Evolutionary conservation across 176 grass and related monocot species (phyloP).

Genomic region (Dendrocalamus sinicus): DNA sequence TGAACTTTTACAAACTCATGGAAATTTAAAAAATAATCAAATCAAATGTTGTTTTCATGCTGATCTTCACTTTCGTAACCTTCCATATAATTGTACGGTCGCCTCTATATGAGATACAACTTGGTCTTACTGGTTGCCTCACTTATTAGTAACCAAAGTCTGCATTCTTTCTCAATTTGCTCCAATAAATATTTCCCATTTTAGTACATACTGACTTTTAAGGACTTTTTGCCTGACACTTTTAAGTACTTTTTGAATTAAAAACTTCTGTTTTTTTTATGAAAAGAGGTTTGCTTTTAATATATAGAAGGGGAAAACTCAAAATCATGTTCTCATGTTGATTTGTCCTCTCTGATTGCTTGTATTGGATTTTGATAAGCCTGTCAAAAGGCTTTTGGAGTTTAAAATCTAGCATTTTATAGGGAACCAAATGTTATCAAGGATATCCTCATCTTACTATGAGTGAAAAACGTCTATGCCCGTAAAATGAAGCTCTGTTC

Average conservation of each 20-base stretch:
- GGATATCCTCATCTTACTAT: constrained; percentile 5
- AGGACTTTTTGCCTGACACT: not conserved
- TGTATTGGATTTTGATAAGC: not conserved
- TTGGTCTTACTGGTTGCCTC: not conserved
- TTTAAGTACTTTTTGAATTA: not conserved
- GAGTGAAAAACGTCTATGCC: not conserved
- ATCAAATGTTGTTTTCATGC: not conserved
- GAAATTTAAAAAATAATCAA: not conserved
- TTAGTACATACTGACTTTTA: constrained; percentile 4
- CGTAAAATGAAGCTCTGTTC: not conserved
- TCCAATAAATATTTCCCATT: not conserved
- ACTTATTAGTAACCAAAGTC: not conserved
- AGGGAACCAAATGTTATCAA: constrained; percentile 22
- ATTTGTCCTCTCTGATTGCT: not conserved
- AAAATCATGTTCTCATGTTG: not conserved
- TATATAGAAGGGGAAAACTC: not conserved
- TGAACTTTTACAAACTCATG: not conserved
- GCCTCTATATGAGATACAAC: not conserved
- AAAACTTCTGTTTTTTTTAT: not conserved
- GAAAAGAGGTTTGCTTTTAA: not conserved
- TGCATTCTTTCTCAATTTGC: not conserved
- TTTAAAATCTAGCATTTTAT: constrained; percentile 16
- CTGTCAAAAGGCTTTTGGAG: not conserved
- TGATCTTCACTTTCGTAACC: not conserved
- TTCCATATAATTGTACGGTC: not conserved